phyloP scores from a whole-genome alignment of 192 early-diverging fungal genomes.

The Rhizophagus sp. region DNA sequence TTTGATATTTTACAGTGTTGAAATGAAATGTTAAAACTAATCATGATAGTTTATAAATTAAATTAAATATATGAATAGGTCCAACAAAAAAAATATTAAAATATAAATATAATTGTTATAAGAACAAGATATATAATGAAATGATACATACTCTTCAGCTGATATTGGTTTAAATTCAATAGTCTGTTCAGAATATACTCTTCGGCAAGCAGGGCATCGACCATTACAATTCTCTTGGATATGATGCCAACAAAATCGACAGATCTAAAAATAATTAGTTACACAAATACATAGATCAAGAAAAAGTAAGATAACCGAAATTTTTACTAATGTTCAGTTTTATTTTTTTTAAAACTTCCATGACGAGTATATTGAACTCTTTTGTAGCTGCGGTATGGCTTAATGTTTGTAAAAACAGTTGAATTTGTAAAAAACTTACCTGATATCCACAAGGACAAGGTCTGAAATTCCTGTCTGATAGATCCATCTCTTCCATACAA shows the following conservation, averaged over 20 bases:
- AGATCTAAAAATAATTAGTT: conserved; percentile 68
- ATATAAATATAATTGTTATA: neutral
- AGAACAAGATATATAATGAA: neutral
- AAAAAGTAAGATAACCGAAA: neutral
- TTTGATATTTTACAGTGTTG: too few relatives aligned
- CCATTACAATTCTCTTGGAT: conserved; percentile 93
- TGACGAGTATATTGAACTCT: neutral
- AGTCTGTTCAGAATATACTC: conserved; percentile 86
- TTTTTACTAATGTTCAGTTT: neutral
- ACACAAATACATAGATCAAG: conserved; percentile 6
- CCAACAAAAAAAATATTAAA: too few relatives aligned
- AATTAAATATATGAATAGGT: too few relatives aligned
- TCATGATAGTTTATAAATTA: too few relatives aligned
- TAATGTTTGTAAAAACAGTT: neutral
- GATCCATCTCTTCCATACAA: conserved; percentile 98
- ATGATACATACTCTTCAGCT: conserved; percentile 75
- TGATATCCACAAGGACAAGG: conserved; percentile 99
- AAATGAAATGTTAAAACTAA: too few relatives aligned
- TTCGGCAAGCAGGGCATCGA: conserved; percentile 93
- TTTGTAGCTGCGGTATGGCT: neutral
- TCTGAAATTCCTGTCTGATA: conserved; percentile 94
- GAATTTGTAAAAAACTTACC: conserved; percentile 48
- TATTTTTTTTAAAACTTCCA: neutral
- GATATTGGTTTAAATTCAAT: conserved; percentile 88
- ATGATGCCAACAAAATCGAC: conserved; percentile 98